phyloP scores from a whole-genome alignment of 129 eudicot species.

The Escallonia rubra region DNA sequence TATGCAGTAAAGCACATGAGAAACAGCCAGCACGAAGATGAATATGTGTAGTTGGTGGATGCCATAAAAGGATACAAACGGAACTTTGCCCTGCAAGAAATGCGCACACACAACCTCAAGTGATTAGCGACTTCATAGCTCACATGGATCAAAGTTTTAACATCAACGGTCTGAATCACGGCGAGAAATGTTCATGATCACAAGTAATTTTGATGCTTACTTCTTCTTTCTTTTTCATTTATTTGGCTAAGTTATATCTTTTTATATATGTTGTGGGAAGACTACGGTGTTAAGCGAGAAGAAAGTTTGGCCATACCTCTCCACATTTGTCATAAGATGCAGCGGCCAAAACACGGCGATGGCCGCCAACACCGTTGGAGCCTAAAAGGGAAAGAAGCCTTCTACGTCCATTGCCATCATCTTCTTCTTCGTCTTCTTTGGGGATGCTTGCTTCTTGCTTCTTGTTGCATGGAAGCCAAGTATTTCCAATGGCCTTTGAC shows the following conservation, averaged over 20 bases:
- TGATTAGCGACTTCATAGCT: too few species aligned
- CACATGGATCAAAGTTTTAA: too few species aligned
- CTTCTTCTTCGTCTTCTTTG: constrained; percentile 5
- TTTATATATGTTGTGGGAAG: too few species aligned
- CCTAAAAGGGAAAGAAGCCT: constrained; percentile 21
- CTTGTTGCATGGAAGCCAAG: constrained; percentile 59
- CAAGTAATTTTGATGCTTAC: too few species aligned
- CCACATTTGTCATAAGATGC: constrained; percentile 37
- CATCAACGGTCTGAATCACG: too few species aligned
- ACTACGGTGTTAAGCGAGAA: neutral
- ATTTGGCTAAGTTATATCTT: too few species aligned
- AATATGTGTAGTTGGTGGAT: constrained; percentile 61
- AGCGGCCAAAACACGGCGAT: constrained; percentile 27
- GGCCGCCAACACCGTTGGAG: constrained; percentile 6
- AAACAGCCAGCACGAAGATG: constrained; percentile 55
- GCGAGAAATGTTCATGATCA: too few species aligned
- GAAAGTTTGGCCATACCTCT: constrained; percentile 26
- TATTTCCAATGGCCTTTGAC: constrained; percentile 32
- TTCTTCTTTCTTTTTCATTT: too few species aligned
- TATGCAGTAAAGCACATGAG: constrained; percentile 48
- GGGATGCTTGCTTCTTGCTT: constrained; percentile 1
- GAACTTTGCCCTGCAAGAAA: constrained; percentile 53
- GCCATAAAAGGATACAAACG: constrained; percentile 47
- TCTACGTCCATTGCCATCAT: constrained; percentile 12
- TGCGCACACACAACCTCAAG: neutral